Percentiles rank a stretch among this genome's conserved stretches.
phyloP scores from a whole-genome alignment of 83 land plant species.

The Picea abies region DNA sequence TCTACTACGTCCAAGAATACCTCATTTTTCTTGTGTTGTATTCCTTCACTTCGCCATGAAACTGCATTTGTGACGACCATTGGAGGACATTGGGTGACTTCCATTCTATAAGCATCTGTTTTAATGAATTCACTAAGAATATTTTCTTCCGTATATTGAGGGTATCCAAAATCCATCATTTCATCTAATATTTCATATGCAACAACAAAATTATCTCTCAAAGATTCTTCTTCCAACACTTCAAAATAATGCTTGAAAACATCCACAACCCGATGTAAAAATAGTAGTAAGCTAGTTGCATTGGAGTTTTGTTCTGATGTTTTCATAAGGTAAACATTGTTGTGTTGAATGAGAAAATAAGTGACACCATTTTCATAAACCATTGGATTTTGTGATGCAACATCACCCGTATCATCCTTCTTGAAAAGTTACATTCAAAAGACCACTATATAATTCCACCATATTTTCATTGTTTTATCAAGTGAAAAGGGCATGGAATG shows the following conservation, averaged over 20 bases:
- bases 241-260: conserved; percentile 59
- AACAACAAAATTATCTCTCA: conserved; percentile 50
- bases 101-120: conserved; percentile 52
- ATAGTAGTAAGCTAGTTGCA: conserved; percentile 49
- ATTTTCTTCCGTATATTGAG: conserved; percentile 50
- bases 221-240: conserved; percentile 57
- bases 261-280: conserved; percentile 52
- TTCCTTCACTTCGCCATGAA: conserved; percentile 56
- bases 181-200: conserved; percentile 58
- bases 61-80: conserved; percentile 60
- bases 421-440: no score
- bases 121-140: conserved; percentile 53
- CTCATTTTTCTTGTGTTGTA: conserved; percentile 63
- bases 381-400: no score
- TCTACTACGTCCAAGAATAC: conserved; percentile 99
- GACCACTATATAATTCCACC: no score
- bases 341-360: no score
- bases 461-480: no score
- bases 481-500: no score
- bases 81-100: conserved; percentile 40
- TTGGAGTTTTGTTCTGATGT: conserved; percentile 55
- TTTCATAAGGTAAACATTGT: conserved; percentile 34
- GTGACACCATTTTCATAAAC: no score
- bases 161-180: conserved; percentile 59
- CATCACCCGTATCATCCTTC: no score